phyloP scores from a whole-genome alignment of 2,329 filamentous ascomycete species.

The Davidsoniella virescens region DNA sequence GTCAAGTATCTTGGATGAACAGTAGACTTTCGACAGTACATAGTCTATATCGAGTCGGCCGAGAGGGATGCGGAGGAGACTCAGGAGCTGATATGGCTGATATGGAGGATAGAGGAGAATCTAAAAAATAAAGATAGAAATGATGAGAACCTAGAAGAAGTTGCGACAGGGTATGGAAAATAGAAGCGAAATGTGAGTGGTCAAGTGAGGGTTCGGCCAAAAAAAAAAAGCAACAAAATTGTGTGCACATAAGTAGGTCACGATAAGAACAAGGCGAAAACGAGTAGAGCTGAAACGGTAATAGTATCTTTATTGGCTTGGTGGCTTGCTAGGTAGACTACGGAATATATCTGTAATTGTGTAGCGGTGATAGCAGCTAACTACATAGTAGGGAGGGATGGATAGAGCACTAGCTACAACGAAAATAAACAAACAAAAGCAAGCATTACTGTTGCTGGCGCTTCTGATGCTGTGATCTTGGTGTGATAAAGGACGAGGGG shows the following conservation, averaged over 20 bases:
- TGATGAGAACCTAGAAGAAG: not conserved
- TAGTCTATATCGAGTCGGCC: not conserved
- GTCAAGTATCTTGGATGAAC: too few relatives aligned
- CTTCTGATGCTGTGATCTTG: too few relatives aligned
- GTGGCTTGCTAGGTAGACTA: too few relatives aligned
- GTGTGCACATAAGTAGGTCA: not conserved
- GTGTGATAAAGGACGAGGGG: too few relatives aligned
- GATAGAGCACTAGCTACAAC: too few relatives aligned
- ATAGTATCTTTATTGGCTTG: not conserved
- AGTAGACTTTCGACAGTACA: not conserved
- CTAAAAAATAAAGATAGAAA: not conserved
- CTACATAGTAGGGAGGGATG: too few relatives aligned
- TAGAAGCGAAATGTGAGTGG: not conserved
- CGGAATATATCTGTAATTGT: too few relatives aligned
- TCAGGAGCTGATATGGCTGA: not conserved
- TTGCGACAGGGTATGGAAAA: not conserved
- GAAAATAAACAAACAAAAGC: too few relatives aligned
- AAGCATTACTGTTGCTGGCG: too few relatives aligned
- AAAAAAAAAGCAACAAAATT: not conserved
- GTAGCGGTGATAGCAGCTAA: too few relatives aligned
- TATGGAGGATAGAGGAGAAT: not conserved
- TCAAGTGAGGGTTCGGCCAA: too few relatives aligned
- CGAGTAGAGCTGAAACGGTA: not conserved
- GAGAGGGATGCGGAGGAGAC: not conserved
- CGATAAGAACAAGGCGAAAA: not conserved